phyloP scores from a whole-genome alignment of 345 rosid species.

The Citrus trifoliata region DNA sequence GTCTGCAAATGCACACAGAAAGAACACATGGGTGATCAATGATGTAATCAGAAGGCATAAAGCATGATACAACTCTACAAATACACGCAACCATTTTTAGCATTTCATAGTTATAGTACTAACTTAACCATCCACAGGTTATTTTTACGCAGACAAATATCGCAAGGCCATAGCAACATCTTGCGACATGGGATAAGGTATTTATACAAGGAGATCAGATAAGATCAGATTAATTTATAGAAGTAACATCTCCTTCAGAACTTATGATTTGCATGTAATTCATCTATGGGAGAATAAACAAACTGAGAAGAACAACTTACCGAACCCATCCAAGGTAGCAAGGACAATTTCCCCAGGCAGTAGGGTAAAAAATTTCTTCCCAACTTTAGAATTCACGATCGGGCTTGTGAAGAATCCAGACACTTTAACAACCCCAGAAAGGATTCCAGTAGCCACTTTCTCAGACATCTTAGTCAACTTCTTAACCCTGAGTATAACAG shows the following conservation, averaged over 20 bases:
- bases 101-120: no score
- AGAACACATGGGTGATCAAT: background rate
- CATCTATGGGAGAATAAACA: background rate
- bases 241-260: background rate
- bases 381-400: constrained; percentile 74
- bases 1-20: constrained; percentile 30
- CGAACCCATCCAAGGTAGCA: constrained; percentile 92
- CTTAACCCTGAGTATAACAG: constrained; percentile 59
- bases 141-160: no score
- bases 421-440: constrained; percentile 80
- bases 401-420: constrained; percentile 76
- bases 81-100: background rate
- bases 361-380: constrained; percentile 77
- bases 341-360: constrained; percentile 90
- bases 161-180: no score
- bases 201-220: no score
- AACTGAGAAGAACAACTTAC: constrained; percentile 43
- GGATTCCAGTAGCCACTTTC: constrained; percentile 67
- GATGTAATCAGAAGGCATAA: background rate
- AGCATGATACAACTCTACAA: background rate
- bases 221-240: background rate
- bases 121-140: no score
- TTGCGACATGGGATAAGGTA: no score
- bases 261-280: background rate
- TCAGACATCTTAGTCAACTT: constrained; percentile 83